These are phyloP conservation scores for Gymnopilus dilepis DNA, from an alignment of 768 basidiomycete species.

Conservation along the genomic window DNA sequence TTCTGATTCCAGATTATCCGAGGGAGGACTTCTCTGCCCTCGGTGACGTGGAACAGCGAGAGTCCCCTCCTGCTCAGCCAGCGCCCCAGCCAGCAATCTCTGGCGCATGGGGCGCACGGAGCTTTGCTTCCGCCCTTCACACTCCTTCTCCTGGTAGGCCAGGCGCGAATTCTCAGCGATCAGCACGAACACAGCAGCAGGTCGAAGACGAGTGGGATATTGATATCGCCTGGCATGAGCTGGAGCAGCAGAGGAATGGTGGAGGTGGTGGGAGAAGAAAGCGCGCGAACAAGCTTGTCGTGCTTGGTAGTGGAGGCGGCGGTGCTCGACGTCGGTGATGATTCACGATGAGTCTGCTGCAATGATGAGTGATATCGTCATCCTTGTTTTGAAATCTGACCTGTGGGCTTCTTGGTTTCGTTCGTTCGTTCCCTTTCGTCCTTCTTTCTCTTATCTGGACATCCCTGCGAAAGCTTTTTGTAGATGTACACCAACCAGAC, in stretches of 20 bases:
- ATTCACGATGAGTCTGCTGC: background rate
- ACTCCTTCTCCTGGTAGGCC: constrained; percentile 42
- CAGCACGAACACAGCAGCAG: constrained; percentile 35
- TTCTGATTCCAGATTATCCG: constrained; percentile 29
- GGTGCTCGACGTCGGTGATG: constrained; percentile 56
- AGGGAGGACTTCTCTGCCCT: constrained; percentile 29
- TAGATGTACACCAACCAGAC: background rate
- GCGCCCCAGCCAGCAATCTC: constrained; percentile 18
- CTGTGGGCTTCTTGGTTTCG: background rate
- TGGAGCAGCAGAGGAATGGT: constrained; percentile 66
- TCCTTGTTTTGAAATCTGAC: background rate
- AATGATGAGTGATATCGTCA: background rate
- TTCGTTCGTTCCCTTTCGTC: background rate
- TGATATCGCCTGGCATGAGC: constrained; percentile 81
- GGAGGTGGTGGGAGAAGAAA: constrained; percentile 60
- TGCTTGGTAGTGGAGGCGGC: constrained; percentile 68
- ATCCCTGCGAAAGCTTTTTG: background rate
- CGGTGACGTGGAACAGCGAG: constrained; percentile 7
- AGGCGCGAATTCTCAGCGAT: constrained; percentile 31
- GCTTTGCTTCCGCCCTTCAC: constrained; percentile 82
- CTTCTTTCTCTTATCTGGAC: background rate
- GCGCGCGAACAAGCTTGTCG: constrained; percentile 66
- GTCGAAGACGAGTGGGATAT: constrained; percentile 76
- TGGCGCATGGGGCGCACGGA: constrained; percentile 83
- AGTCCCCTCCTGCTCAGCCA: constrained; percentile 4